phyloP scores from a whole-genome alignment of 768 basidiomycete species.

The Roridomyces roridus region DNA sequence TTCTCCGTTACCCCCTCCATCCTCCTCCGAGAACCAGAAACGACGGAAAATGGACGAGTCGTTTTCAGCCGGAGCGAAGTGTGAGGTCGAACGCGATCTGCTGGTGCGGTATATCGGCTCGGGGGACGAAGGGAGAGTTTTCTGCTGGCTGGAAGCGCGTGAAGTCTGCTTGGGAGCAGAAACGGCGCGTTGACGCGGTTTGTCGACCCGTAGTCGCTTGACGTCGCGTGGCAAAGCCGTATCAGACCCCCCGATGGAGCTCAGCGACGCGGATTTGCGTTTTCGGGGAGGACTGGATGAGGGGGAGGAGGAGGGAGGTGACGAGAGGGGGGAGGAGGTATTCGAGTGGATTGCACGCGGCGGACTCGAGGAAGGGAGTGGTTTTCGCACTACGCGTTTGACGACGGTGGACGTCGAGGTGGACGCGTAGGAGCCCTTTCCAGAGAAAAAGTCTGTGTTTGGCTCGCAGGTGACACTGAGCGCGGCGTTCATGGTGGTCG shows the following conservation, averaged over 20 bases:
- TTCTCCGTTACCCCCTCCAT: conserved; percentile 55
- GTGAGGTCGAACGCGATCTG: conserved; percentile 70
- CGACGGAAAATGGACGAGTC: conserved; percentile 44
- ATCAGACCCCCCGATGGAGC: conserved; percentile 13
- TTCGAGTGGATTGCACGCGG: conserved; percentile 8
- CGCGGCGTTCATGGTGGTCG: too few relatives aligned
- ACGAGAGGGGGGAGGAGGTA: conserved; percentile 36
- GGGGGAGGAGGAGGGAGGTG: conserved; percentile 27
- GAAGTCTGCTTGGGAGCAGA: conserved; percentile 44
- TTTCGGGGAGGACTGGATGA: conserved; percentile 32
- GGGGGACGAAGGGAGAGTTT: conserved; percentile 48
- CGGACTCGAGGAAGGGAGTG: conserved; percentile 15
- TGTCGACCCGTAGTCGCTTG: conserved; percentile 45
- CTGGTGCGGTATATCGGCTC: conserved; percentile 64
- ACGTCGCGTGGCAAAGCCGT: conserved; percentile 41
- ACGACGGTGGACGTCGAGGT: too few relatives aligned
- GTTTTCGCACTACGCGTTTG: too few relatives aligned
- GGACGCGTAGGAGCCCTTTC: too few relatives aligned
- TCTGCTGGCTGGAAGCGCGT: conserved; percentile 50
- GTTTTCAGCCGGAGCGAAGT: conserved; percentile 48
- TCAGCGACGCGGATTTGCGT: conserved; percentile 38
- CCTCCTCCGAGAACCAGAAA: conserved; percentile 57
- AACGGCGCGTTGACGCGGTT: conserved; percentile 40
- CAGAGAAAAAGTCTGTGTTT: too few relatives aligned
- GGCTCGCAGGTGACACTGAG: too few relatives aligned